Percentiles rank a stretch among this genome's conserved stretches.
These are phyloP conservation scores for Huiozyma sinensis DNA, from an alignment of 805 yeast species.

Conservation along the genomic window DNA sequence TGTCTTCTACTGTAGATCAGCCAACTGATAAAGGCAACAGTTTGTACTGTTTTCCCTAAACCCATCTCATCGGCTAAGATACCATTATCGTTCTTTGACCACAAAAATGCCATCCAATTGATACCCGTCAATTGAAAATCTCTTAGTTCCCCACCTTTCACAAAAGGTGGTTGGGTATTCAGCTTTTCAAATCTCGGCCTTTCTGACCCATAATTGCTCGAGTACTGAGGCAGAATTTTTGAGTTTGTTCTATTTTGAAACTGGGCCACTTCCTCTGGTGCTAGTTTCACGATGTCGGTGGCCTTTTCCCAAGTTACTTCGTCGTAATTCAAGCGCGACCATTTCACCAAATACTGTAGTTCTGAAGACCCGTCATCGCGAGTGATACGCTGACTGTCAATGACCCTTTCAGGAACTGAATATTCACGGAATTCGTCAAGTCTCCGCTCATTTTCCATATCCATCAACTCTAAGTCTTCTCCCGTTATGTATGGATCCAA, in stretches of 20 bases:
- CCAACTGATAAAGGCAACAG: slow-evolving; percentile 92
- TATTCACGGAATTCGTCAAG: slow-evolving; percentile 76
- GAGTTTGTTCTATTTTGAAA: slow-evolving; percentile 75
- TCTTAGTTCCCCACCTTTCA: slow-evolving; percentile 83
- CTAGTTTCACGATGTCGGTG: slow-evolving; percentile 67
- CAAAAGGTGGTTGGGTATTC: slow-evolving; percentile 74
- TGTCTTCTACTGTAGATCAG: slow-evolving; percentile 90
- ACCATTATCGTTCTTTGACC: slow-evolving; percentile 97
- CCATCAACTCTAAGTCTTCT: slow-evolving; percentile 91
- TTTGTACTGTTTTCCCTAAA: slow-evolving; percentile 93
- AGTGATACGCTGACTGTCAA: slow-evolving; percentile 67
- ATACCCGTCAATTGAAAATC: slow-evolving; percentile 97
- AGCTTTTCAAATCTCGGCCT: slow-evolving; percentile 89
- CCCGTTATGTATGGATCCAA: slow-evolving; percentile 72
- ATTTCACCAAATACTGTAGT: slow-evolving; percentile 77
- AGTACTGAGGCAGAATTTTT: slow-evolving; percentile 70
- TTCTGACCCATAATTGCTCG: slow-evolving; percentile 60
- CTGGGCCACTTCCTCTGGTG: slow-evolving; percentile 74
- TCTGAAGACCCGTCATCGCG: slow-evolving; percentile 46
- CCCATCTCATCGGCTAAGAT: slow-evolving; percentile 99
- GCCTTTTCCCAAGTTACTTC: slow-evolving; percentile 97
- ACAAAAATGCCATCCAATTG: slow-evolving; percentile 98
- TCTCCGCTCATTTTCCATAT: slow-evolving; percentile 75
- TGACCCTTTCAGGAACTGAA: slow-evolving; percentile 81
- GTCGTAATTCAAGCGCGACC: slow-evolving; percentile 90